phyloP scores from a whole-genome alignment of 768 basidiomycete genomes.

The Suillus placidus region DNA sequence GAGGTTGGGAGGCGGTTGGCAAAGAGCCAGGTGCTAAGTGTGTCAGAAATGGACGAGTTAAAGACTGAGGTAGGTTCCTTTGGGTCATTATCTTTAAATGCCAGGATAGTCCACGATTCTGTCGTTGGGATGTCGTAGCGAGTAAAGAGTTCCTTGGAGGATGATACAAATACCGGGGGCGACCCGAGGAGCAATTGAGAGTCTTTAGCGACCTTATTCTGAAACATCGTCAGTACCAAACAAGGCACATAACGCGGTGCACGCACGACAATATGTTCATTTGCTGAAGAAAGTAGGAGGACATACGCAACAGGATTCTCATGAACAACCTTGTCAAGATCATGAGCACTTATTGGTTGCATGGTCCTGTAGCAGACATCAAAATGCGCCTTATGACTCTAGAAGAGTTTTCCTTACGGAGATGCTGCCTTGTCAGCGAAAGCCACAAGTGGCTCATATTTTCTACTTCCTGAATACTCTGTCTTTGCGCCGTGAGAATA shows the following conservation, averaged over 20 bases:
- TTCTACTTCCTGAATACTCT: slow-evolving; percentile 78
- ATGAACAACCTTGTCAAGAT: slow-evolving; percentile 46
- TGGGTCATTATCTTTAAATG: slow-evolving; percentile 61
- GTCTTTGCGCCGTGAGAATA: slow-evolving; percentile 60
- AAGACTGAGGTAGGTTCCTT: slow-evolving; percentile 49
- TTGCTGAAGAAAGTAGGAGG: slow-evolving; percentile 47
- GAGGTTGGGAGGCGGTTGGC: slow-evolving; percentile 72
- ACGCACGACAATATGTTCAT: slow-evolving; percentile 38
- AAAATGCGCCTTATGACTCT: slow-evolving; percentile 4
- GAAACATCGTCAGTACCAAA: slow-evolving; percentile 5
- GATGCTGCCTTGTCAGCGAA: slow-evolving; percentile 79
- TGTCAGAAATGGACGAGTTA: slow-evolving; percentile 16
- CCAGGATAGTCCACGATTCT: slow-evolving; percentile 65
- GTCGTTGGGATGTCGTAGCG: slow-evolving; percentile 39
- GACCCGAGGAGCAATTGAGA: slow-evolving; percentile 52
- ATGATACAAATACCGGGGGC: slow-evolving; percentile 49
- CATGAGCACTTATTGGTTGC: slow-evolving; percentile 41
- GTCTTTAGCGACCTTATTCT: slow-evolving; percentile 61
- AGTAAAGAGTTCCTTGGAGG: slow-evolving; percentile 34
- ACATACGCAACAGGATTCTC: slow-evolving; percentile 61
- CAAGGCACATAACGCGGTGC: neutral
- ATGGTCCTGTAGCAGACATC: slow-evolving; percentile 35
- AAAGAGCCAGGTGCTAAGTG: slow-evolving; percentile 58
- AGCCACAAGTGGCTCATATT: slow-evolving; percentile 65
- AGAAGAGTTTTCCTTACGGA: slow-evolving; percentile 50